A percentile compares a stretch with the other conserved stretches of the same genome.
Evolutionary conservation across 2,329 filamentous ascomycete species (phyloP).

Genomic region (Rhynchosporium agropyri): DNA sequence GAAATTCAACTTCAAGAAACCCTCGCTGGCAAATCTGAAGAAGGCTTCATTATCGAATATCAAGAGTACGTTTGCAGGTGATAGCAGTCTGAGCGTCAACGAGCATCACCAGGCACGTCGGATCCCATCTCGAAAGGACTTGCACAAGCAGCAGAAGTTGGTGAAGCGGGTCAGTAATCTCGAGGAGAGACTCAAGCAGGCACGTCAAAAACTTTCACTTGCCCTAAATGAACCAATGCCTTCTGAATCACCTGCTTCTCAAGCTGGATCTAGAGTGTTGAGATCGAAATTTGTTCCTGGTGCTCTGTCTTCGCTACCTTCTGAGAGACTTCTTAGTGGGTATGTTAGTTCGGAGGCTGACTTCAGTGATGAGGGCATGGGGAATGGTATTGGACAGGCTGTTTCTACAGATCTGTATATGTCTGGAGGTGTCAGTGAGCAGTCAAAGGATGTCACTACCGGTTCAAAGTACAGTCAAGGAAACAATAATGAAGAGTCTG

Average conservation of each 20-base stretch:
- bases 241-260: conserved; percentile 1
- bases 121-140: conserved; percentile 57
- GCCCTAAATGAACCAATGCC: conserved; percentile 47
- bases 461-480: neutral
- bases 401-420: conserved; percentile 23
- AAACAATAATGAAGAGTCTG: conserved; percentile 1
- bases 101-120: conserved; percentile 41
- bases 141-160: conserved; percentile 59
- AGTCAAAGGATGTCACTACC: neutral
- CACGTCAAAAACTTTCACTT: conserved; percentile 55
- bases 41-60: conserved; percentile 32
- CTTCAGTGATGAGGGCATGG: conserved; percentile 20
- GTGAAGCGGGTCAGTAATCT: conserved; percentile 62
- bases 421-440: conserved; percentile 10
- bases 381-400: conserved; percentile 20
- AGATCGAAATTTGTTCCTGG: conserved; percentile 47
- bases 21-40: conserved; percentile 33
- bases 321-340: conserved; percentile 48
- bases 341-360: conserved; percentile 36
- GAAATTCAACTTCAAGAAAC: conserved; percentile 33
- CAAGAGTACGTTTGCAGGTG: conserved; percentile 26
- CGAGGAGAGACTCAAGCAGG: conserved; percentile 58
- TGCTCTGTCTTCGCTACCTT: conserved; percentile 48
- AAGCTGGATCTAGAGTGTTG: conserved; percentile 32
- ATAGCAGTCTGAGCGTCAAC: conserved; percentile 13